These are phyloP conservation scores for Cucurbita argyrosperma DNA, from an alignment of 306 rosid species.

Conservation along the genomic window DNA sequence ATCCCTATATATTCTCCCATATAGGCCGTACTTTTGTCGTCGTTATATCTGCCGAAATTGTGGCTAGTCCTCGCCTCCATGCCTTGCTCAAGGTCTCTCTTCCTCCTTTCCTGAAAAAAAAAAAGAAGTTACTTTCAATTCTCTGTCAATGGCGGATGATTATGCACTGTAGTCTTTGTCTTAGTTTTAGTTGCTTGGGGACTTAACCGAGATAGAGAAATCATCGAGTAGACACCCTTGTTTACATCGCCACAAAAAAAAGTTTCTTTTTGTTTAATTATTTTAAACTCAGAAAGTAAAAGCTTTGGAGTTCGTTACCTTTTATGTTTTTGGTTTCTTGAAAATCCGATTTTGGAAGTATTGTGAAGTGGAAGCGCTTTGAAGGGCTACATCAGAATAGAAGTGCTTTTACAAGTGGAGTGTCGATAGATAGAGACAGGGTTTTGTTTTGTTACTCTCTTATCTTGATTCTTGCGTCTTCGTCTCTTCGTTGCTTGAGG, in stretches of 20 bases:
- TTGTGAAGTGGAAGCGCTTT: background rate
- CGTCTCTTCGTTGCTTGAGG: background rate
- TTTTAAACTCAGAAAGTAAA: background rate
- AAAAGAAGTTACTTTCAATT: background rate
- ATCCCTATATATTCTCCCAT: constrained; percentile 41
- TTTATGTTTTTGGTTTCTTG: background rate
- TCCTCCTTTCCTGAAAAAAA: background rate
- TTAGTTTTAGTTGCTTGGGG: background rate
- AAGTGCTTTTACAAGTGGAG: background rate
- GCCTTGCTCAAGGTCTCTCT: constrained; percentile 2
- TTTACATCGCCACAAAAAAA: background rate
- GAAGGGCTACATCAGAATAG: background rate
- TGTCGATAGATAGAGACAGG: background rate
- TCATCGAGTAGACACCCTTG: background rate
- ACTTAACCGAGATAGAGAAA: background rate
- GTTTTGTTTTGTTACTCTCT: background rate
- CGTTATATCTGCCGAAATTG: constrained; percentile 37
- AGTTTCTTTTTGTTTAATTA: background rate
- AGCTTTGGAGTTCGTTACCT: background rate
- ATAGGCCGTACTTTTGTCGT: constrained; percentile 35
- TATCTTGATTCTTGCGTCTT: background rate
- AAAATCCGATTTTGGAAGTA: background rate
- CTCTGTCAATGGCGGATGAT: background rate
- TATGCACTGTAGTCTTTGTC: background rate
- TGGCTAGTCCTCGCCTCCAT: constrained; percentile 1